These are phyloP conservation scores for Fonsecaea monophora DNA, from an alignment of 2,329 filamentous ascomycete genomes.

Conservation along the genomic window DNA sequence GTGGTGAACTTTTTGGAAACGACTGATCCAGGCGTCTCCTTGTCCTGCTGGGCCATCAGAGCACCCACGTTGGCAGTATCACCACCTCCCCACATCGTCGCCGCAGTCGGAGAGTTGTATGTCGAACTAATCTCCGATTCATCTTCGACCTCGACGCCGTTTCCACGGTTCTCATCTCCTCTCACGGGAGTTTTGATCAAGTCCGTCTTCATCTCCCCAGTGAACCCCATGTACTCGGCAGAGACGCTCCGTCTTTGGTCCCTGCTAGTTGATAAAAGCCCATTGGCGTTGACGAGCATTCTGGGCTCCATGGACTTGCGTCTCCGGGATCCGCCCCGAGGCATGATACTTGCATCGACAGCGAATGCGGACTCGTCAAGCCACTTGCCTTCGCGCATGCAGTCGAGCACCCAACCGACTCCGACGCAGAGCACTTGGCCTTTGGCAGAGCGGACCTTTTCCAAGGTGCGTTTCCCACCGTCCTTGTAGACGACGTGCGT, in stretches of 20 bases:
- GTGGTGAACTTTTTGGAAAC: background rate
- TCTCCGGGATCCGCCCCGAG: slow-evolving; percentile 73
- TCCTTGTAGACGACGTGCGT: slow-evolving; percentile 93
- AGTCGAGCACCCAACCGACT: slow-evolving; percentile 86
- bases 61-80: slow-evolving; percentile 22
- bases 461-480: slow-evolving; percentile 77
- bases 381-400: slow-evolving; percentile 78
- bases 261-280: slow-evolving; percentile 58
- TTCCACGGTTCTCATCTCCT: slow-evolving; percentile 12
- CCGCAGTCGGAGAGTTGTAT: slow-evolving; percentile 35
- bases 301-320: slow-evolving; percentile 83
- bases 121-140: slow-evolving; percentile 31
- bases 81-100: slow-evolving; percentile 29
- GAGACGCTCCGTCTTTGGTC: slow-evolving; percentile 20
- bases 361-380: slow-evolving; percentile 73
- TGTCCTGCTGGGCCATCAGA: slow-evolving; percentile 20
- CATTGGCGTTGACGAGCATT: slow-evolving; percentile 72
- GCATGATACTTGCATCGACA: slow-evolving; percentile 70
- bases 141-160: slow-evolving; percentile 11
- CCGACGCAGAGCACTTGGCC: slow-evolving; percentile 85
- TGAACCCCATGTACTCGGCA: slow-evolving; percentile 24
- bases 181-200: slow-evolving; percentile 34
- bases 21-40: slow-evolving; percentile 6
- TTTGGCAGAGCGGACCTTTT: slow-evolving; percentile 75
- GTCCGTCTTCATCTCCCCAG: slow-evolving; percentile 27